Base-by-base conservation (phyloP, 768 basidiomycete species). In the Scleroderma bovista region DNA sequence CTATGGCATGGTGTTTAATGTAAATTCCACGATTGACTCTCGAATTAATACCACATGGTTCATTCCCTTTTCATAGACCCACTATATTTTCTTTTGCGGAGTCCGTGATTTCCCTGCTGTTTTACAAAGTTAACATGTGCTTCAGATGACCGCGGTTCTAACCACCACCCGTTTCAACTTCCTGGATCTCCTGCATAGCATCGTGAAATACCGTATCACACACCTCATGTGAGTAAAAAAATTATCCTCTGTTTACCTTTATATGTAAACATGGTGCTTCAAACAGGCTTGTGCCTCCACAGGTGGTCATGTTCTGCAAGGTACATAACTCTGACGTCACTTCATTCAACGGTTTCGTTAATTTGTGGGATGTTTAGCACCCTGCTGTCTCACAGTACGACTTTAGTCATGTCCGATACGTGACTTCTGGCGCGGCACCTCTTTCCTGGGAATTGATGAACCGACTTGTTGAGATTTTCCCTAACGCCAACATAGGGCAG, bases 1-100 rank as follows among this genome's bases (percentile, higher is more conserved):
- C 8, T 86, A 84, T 60, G 84, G 84, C 15, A 61, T 86, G 20
- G 74, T 83, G 17, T 75, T 83, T 50, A 80, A 77, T 62, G 77
- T 81, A 46, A 53, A 73, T 55, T 16, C 13, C 61, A 19, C 39
- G 5, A n/a, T n/a, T n/a, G n/a, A n/a, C n/a, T n/a, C n/a, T 29
- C 15, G 15, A 42, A 17, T 46, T 17, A 26, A 19, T 42, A 1
- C 16, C 17, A 4, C 3, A 8, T 10, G 29, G 12, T 33, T 46
- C 2, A 24, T 24, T 65, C 64, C 67, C 48, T 64, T 66, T 43
- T 68, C 62, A 19, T 47, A 84, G 82, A 60, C 83, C 34, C 84
- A 86, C 59, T 77, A 70, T 49, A 65, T 75, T 44, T 51, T 86
- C 29, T 84, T 79, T 57, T 67, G 69, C 37, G 77, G 74, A 42